phyloP scores from a whole-genome alignment of 2,329 filamentous ascomycete genomes.

The Cryphonectria naterciae region DNA sequence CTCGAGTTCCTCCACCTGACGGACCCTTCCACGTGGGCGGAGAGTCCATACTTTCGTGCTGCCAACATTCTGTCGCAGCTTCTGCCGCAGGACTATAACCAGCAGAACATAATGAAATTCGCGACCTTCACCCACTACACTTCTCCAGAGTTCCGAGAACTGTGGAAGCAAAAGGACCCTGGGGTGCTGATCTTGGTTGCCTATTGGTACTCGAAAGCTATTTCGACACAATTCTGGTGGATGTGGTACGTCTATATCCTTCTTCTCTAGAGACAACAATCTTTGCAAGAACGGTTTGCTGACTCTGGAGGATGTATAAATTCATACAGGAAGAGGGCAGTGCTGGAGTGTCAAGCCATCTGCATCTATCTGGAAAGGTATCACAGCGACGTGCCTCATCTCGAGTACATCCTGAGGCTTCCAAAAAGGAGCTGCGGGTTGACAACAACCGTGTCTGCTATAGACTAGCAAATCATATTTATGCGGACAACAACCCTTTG shows the following conservation, averaged over 20 bases:
- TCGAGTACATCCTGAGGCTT: conserved; percentile 29
- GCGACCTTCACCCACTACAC: conserved; percentile 53
- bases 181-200: conserved; percentile 58
- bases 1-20: conserved; percentile 36
- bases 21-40: conserved; percentile 29
- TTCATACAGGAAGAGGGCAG: conserved; percentile 41
- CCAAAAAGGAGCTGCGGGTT: conserved; percentile 28
- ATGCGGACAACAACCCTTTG: neutral
- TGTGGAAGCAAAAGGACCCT: conserved; percentile 56
- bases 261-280: too few relatives aligned
- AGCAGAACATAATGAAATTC: conserved; percentile 49
- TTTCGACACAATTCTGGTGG: conserved; percentile 51
- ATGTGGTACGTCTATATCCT: conserved; percentile 34
- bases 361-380: conserved; percentile 42
- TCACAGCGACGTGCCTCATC: conserved; percentile 26
- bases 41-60: conserved; percentile 41
- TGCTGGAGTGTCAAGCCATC: conserved; percentile 55
- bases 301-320: neutral
- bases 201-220: conserved; percentile 59
- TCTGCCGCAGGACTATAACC: conserved; percentile 40
- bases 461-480: neutral
- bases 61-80: conserved; percentile 45
- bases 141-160: conserved; percentile 44
- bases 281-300: neutral
- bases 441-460: neutral